Percentiles rank a stretch among this genome's conserved stretches.
These are phyloP conservation scores for Yamadazyma friedrichii DNA, from an alignment of 1,139 yeast genomes.

Conservation along the genomic window DNA sequence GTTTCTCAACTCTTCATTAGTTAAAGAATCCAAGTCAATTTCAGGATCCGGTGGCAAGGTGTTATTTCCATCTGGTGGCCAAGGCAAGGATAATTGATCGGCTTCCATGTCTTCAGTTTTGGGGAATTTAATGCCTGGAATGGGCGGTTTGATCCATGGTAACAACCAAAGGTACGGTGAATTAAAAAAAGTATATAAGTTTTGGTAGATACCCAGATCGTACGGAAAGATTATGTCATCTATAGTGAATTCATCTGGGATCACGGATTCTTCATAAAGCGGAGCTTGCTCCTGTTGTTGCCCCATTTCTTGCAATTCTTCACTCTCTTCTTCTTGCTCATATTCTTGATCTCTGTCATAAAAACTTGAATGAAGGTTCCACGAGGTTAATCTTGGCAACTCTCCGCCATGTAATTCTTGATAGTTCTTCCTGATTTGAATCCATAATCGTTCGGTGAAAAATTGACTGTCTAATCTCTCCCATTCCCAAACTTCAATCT, in stretches of 20 bases:
- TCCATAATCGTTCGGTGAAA: conserved; percentile 52
- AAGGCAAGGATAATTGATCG: conserved; percentile 66
- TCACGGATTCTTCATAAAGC: conserved; percentile 10
- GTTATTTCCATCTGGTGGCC: conserved; percentile 88
- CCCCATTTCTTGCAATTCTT: conserved; percentile 11
- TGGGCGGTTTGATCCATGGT: conserved; percentile 5
- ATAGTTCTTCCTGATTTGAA: conserved; percentile 48
- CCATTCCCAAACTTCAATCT: conserved; percentile 89
- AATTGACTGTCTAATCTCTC: conserved; percentile 76
- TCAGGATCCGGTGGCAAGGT: conserved; percentile 24
- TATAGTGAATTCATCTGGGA: conserved; percentile 40
- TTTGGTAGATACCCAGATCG: conserved; percentile 62
- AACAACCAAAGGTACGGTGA: conserved; percentile 59
- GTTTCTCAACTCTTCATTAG: conserved; percentile 15
- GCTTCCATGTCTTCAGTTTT: conserved; percentile 50
- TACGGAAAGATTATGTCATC: conserved; percentile 79
- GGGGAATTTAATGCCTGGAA: conserved; percentile 64
- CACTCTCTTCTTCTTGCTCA: conserved; percentile 10
- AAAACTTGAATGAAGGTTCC: conserved; percentile 32
- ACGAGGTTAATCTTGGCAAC: conserved; percentile 48
- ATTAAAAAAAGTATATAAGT: conserved; percentile 53
- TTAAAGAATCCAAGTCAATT: conserved; percentile 20
- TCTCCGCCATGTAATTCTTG: conserved; percentile 36
- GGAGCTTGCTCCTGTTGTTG: neutral
- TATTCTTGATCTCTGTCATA: conserved; percentile 17